These are phyloP conservation scores for Casuarina equisetifolia DNA, from an alignment of 306 rosid genomes.

Conservation along the genomic window DNA sequence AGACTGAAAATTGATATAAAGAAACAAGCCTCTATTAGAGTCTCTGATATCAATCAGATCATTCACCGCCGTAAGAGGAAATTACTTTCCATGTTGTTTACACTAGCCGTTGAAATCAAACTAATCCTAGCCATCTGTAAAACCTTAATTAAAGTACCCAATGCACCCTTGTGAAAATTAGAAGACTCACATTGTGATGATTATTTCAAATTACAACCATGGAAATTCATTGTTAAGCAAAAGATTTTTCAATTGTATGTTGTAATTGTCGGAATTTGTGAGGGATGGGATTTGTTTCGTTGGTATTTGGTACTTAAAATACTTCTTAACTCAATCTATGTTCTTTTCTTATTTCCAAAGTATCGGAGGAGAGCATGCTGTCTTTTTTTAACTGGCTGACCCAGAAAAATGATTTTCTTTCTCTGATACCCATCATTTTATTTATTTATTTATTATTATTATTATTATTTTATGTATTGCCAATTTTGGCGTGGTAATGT, in stretches of 20 bases:
- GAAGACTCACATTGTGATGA: background rate
- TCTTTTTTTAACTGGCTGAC: background rate
- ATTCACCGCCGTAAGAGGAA: background rate
- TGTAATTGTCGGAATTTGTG: background rate
- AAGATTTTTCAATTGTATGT: background rate
- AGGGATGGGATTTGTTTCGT: background rate
- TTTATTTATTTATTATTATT: background rate
- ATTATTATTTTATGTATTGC: no score
- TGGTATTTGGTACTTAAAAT: background rate
- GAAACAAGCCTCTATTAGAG: background rate
- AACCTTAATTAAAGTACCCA: background rate
- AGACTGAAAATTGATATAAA: background rate
- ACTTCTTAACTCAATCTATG: background rate
- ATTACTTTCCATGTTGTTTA: background rate
- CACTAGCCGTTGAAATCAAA: background rate
- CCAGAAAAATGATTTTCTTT: background rate
- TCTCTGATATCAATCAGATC: background rate
- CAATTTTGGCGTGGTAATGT: background rate
- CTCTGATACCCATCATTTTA: background rate
- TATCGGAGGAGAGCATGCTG: background rate
- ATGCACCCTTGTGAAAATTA: background rate
- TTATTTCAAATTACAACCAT: background rate
- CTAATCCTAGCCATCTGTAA: background rate
- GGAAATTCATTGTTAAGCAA: background rate
- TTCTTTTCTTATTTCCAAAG: background rate